Evolutionary conservation across 73 alveolate genomes (phyloP), one percentile per base, ranked within the genome.

Genomic region (Durusdinium trenchii): DNA sequence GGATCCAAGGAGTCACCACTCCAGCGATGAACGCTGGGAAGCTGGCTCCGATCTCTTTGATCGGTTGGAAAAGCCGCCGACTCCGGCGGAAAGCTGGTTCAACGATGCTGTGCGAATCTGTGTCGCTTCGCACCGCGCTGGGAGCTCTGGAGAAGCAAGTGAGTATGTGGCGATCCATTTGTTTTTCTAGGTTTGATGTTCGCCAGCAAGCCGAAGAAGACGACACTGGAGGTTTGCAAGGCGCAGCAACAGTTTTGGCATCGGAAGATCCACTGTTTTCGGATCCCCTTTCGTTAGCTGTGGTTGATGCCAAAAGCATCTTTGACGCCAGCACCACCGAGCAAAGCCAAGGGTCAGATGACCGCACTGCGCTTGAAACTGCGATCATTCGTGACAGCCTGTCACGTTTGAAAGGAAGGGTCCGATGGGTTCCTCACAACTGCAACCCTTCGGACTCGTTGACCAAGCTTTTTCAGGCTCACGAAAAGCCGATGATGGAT

Each of bases 361-460:
- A 64, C 1, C 30, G 95, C 1, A 30, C 51, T 5, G 85, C 95
- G 3, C 48, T 87, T 38, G 95, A 87, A 45, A 46, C 62, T 42
- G 95, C 85, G n/a, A 51, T 87, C 38, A 87, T 87, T 35, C 83
- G n/a, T 5, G 95, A 87, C 3, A 20, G 50, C 40, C n/a, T 87
- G 7, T 46, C 48, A 3, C 38, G 38, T 10, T 10, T 62, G 0
- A 1, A 1, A 28, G 95, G 95, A 2, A 6, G 84, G 50, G 28
- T 87, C 12, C 2, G 95, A 14, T 87, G 95, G 95, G 69, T 87
- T 2, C 95, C 95, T 6, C 95, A 87, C 69, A 43, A 60, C 48
- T 6, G 43, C 26, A 60, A 87, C 50, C 85, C 95, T 0, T 67
- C 95, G 3, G 95, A 87, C 45, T 35, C 35, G 20, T 9, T 87